Evolutionary conservation across 1,284 basidiomycete species (phyloP), one percentile per base, ranked within the genome.

Genomic region (Leccinum olivaceoglutinosum): DNA sequence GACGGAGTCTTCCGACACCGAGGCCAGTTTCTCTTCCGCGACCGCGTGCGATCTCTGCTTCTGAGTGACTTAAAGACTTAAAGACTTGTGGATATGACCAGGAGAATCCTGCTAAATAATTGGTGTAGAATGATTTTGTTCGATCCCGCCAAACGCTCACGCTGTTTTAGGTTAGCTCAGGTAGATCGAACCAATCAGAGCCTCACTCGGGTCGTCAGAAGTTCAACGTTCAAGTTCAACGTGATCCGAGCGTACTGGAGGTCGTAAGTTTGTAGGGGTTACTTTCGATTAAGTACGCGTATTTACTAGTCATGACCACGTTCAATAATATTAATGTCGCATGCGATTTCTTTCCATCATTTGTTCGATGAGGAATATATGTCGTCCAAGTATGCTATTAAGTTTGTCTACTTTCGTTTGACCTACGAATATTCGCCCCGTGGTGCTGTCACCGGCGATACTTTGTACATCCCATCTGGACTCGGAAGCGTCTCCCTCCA

Each of bases 41-140:
- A 68, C 88, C 88, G 18, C 95, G 83, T 2, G 95, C 88, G 54
- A 97, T 83, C 73, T 98, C 94, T 8, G 91, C 95, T 74, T 98
- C 95, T 29, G 29, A 29, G 29, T 29, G 29, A 29, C 29, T 29
- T 29, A 29, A 29, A 7, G 29, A 29, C 29, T 29, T 29, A 7
- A 29, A 29, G 29, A 29, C 29, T 29, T 29, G 29, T 29, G 29
- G 21, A 25, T 25, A 25, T 25, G 21, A 25, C 21, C 21, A 25
- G 25, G 25, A 29, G 25, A 29, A 29, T 29, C 25, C 25, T 29
- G 25, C 25, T 29, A 29, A 29, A 4, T 29, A 29, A 29, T 29
- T 29, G 6, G 29, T 29, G 29, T 29, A 29, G 29, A 29, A 29
- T 29, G 6, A 29, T 29, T 29, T 29, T 29, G 29, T 29, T 29